Evolutionary conservation across 257 asterid species (phyloP), one percentile per base, ranked within the genome.

Genomic region (Euphrasia confusa): DNA sequence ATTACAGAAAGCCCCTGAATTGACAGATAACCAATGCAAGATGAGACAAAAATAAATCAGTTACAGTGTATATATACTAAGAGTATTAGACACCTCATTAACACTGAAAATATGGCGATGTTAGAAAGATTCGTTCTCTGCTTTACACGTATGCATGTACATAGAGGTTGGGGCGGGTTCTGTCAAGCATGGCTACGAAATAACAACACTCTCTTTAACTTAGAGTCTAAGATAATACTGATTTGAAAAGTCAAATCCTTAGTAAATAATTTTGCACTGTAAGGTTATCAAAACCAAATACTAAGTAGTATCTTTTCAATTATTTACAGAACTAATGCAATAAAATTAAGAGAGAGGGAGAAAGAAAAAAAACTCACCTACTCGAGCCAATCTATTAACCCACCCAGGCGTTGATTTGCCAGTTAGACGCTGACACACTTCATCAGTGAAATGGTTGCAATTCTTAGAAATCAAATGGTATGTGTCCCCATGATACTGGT

Each of bases 391-490:
- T 17, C 96, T 87, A 72, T 85, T 88, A 74, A 88, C 92, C 96
- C 96, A 88, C 33, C 92, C 82, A 68, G 96, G 96, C 68, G 83
- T 85, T 44, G 80, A 73, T 60, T 81, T 85, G 64, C 95, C 96
- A 28, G 95, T 85, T 40, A 88, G 76, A 27, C 59, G 88, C 76
- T 40, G 50, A 60, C 84, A 79, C 54, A 88, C 92, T 63, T 88
- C 95, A 60, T 85, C 84, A 4, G 92, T 80, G 70, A 88, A 88
- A 79, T 88, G 96, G 60, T 85, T 88, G 89, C 96, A 88, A 63
- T 88, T 88, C 74, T 83, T 88, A 52, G 92, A 79, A 74, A 85
- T 85, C 75, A 88, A 76, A 81, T 88, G 84, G 77, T 88, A 88
- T 48, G 89, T 71, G 64, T 85, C 95, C 54, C 96, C 95, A 4